These are phyloP conservation scores for Chamaecrista fasciculata DNA, from an alignment of 306 rosid species.

Conservation along the genomic window DNA sequence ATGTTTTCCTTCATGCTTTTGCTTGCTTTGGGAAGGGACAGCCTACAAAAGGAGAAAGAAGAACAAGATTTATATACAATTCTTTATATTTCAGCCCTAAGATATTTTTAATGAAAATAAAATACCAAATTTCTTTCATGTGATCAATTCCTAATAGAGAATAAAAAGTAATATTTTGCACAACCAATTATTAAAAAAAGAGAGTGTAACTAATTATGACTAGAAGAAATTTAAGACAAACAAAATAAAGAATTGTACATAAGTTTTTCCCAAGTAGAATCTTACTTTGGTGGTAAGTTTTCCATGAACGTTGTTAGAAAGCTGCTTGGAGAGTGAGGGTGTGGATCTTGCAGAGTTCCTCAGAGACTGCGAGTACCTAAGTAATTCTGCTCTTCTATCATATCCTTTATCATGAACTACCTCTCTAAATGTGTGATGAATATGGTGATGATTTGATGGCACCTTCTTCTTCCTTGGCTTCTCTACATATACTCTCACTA, in stretches of 20 bases:
- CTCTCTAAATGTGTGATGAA: constrained; percentile 39
- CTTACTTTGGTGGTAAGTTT: constrained; percentile 34
- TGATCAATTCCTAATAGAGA: no score
- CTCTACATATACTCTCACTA: constrained; percentile 57
- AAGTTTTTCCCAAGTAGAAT: no score
- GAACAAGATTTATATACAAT: background rate
- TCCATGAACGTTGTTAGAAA: constrained; percentile 21
- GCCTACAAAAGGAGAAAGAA: constrained; percentile 24
- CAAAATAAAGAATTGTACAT: no score
- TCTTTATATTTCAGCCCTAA: no score
- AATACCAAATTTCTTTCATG: no score
- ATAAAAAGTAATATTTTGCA: no score
- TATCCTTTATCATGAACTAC: constrained; percentile 38
- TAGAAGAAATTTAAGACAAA: no score
- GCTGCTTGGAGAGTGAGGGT: constrained; percentile 27
- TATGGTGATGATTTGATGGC: constrained; percentile 23
- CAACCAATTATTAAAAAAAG: no score
- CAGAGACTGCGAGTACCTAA: constrained; percentile 58
- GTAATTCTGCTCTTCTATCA: constrained; percentile 69
- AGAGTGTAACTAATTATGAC: no score
- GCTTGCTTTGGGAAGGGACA: constrained; percentile 32
- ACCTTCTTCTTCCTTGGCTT: constrained; percentile 39
- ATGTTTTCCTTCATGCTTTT: constrained; percentile 26
- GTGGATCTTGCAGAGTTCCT: constrained; percentile 45
- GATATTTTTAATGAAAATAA: no score